phyloP scores from a whole-genome alignment of 768 basidiomycete species.

The Lenzites betulinus region DNA sequence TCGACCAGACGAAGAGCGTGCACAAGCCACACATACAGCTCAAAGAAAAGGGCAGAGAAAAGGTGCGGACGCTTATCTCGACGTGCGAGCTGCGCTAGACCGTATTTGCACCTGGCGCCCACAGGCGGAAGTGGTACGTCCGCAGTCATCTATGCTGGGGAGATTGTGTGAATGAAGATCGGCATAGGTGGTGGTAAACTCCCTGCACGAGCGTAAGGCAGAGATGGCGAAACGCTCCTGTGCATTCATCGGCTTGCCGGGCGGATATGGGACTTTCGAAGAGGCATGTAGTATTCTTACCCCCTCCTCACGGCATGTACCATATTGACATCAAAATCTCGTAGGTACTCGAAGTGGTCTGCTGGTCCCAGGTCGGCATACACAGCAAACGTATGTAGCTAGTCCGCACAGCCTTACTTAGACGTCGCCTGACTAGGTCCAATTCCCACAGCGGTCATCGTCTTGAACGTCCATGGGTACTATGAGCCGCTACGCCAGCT shows the following conservation, averaged over 20 bases:
- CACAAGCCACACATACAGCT: slow-evolving; percentile 27
- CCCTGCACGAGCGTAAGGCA: slow-evolving; percentile 89
- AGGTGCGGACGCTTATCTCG: slow-evolving; percentile 31
- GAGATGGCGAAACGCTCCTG: slow-evolving; percentile 83
- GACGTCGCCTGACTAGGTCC: no score
- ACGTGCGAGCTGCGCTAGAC: background rate
- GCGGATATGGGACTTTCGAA: slow-evolving; percentile 95
- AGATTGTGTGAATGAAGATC: background rate
- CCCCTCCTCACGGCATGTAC: background rate
- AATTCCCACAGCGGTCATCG: slow-evolving; percentile 62
- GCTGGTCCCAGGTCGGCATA: slow-evolving; percentile 92
- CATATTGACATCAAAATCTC: background rate
- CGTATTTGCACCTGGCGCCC: background rate
- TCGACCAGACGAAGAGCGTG: slow-evolving; percentile 42
- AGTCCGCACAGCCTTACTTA: background rate
- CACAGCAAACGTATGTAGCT: slow-evolving; percentile 72
- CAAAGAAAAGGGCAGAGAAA: slow-evolving; percentile 36
- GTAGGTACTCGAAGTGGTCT: slow-evolving; percentile 86
- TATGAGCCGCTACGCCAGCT: slow-evolving; percentile 82
- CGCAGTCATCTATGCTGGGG: background rate
- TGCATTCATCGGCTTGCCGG: slow-evolving; percentile 88
- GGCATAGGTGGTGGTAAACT: slow-evolving; percentile 64
- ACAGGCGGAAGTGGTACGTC: slow-evolving; percentile 5
- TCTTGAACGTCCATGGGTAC: slow-evolving; percentile 85
- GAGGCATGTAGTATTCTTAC: slow-evolving; percentile 52